A percentile compares a stretch with the other conserved stretches of the same genome.
phyloP scores from a whole-genome alignment of 2,329 filamentous ascomycete genomes.

The Xylariomycetidae sp. region DNA sequence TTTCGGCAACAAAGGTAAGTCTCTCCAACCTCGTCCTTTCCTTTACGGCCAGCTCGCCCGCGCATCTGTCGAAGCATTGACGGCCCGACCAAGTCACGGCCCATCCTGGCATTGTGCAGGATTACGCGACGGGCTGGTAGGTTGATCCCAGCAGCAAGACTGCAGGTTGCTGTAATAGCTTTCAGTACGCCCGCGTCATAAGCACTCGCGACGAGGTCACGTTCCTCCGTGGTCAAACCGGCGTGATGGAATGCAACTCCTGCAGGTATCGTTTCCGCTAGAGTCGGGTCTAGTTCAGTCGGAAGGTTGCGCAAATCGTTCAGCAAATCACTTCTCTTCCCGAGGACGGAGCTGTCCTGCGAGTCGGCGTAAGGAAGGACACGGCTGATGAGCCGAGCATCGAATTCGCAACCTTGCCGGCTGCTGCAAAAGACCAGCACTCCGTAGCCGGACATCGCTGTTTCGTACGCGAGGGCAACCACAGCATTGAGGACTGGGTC shows the following conservation, averaged over 20 bases:
- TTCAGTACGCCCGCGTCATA: slow-evolving; percentile 64
- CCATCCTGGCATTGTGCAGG: slow-evolving; percentile 69
- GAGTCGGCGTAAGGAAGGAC: slow-evolving; percentile 51
- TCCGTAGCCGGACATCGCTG: slow-evolving; percentile 61
- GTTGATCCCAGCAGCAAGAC: slow-evolving; percentile 78
- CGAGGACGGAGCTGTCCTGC: slow-evolving; percentile 41
- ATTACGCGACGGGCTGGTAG: slow-evolving; percentile 66
- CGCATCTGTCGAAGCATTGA: slow-evolving; percentile 79
- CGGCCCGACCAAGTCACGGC: slow-evolving; percentile 68
- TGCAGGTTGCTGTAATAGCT: slow-evolving; percentile 71
- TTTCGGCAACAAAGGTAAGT: slow-evolving; percentile 70
- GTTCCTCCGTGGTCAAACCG: slow-evolving; percentile 68
- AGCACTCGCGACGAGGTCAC: slow-evolving; percentile 63
- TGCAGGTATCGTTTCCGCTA: slow-evolving; percentile 57
- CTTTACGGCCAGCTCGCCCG: slow-evolving; percentile 70
- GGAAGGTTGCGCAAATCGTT: slow-evolving; percentile 59
- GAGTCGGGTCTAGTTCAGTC: slow-evolving; percentile 58
- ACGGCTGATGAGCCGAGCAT: slow-evolving; percentile 62
- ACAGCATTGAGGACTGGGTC: slow-evolving; percentile 65
- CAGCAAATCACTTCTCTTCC: slow-evolving; percentile 57
- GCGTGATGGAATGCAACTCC: slow-evolving; percentile 72
- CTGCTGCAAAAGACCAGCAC: slow-evolving; percentile 70
- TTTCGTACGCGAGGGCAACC: slow-evolving; percentile 63
- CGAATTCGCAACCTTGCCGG: slow-evolving; percentile 59
- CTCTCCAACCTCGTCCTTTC: slow-evolving; percentile 71